Conservation (phyloP, 306 rosid species). For the Glycine latifolia region DNA sequence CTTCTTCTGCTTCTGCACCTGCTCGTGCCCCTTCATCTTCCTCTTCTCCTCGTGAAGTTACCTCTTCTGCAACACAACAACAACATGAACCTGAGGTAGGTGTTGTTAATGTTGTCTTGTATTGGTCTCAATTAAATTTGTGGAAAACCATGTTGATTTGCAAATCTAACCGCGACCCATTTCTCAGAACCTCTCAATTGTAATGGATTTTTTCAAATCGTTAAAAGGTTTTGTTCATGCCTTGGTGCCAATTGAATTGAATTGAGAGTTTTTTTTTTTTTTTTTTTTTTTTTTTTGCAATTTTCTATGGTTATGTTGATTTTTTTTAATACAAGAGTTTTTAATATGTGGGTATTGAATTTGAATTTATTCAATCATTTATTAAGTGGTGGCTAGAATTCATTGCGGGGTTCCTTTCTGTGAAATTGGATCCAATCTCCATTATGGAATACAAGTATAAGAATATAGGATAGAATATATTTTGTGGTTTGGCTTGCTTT, state of each 20-base stretch:
- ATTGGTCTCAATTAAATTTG: too few species aligned
- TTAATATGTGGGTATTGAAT: background rate
- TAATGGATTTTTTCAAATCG: slow-evolving; percentile 46
- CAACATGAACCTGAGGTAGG: slow-evolving; percentile 55
- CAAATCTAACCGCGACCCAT: slow-evolving; percentile 48
- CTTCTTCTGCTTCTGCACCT: slow-evolving; percentile 9
- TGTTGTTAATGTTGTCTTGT: background rate
- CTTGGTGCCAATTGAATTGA: slow-evolving; percentile 19
- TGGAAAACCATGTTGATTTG: background rate
- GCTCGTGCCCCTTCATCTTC: slow-evolving; percentile 29
- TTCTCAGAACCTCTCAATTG: slow-evolving; percentile 41
- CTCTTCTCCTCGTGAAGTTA: slow-evolving; percentile 45
- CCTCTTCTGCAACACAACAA: slow-evolving; percentile 41
- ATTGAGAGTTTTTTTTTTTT: background rate
- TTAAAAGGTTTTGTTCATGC: slow-evolving; percentile 4
- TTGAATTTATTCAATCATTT: slow-evolving; percentile 25
- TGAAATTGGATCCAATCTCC: slow-evolving; percentile 35
- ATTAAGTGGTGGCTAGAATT: slow-evolving; percentile 41
- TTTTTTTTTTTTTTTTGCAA: background rate
- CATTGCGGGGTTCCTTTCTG: slow-evolving; percentile 36
- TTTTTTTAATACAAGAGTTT: background rate
- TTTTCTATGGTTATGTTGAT: background rate
- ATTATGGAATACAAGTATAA: slow-evolving; percentile 33
- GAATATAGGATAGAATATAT: slow-evolving; percentile 39
- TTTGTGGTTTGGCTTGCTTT: slow-evolving; percentile 36